Evolutionary conservation across 257 asterid genomes (phyloP).

Genomic region (Apocynum venetum): DNA sequence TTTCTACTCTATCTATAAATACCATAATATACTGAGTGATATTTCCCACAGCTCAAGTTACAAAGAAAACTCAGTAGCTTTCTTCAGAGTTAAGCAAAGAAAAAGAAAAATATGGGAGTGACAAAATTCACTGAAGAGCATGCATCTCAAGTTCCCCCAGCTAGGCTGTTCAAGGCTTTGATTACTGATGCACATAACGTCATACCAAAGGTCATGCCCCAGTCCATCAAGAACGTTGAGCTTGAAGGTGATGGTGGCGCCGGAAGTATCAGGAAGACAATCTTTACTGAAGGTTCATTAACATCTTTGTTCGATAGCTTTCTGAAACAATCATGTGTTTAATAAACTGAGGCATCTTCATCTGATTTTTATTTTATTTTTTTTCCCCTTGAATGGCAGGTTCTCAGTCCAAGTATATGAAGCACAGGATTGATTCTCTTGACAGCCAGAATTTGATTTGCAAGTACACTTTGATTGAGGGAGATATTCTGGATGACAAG

Average conservation of each 20-base stretch:
- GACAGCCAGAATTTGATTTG: slow-evolving; percentile 27
- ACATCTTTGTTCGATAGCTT: not conserved
- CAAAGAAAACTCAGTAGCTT: not conserved
- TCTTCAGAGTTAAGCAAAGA: not conserved
- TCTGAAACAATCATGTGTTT: not conserved
- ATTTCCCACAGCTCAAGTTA: not conserved
- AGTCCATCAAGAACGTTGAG: slow-evolving; percentile 26
- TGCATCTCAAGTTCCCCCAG: slow-evolving; percentile 25
- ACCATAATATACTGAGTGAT: not conserved
- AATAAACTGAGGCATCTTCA: not conserved
- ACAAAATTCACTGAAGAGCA: slow-evolving; percentile 1
- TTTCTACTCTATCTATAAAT: not conserved
- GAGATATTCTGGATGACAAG: slow-evolving; percentile 27
- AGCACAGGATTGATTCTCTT: slow-evolving; percentile 30
- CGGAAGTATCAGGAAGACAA: slow-evolving; percentile 27
- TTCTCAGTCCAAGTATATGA: slow-evolving; percentile 26
- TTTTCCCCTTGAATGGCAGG: slow-evolving; percentile 9
- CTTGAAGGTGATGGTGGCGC: slow-evolving; percentile 39
- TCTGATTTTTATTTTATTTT: not conserved
- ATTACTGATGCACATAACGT: slow-evolving; percentile 26
- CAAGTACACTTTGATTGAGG: slow-evolving; percentile 35
- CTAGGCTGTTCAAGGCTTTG: slow-evolving; percentile 37
- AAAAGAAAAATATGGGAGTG: not conserved
- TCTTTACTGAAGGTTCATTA: slow-evolving; percentile 27
- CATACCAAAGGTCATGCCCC: slow-evolving; percentile 34